Evolutionary conservation across 2,329 filamentous ascomycete species (phyloP).

Genomic region (Shiraia bambusicola): DNA sequence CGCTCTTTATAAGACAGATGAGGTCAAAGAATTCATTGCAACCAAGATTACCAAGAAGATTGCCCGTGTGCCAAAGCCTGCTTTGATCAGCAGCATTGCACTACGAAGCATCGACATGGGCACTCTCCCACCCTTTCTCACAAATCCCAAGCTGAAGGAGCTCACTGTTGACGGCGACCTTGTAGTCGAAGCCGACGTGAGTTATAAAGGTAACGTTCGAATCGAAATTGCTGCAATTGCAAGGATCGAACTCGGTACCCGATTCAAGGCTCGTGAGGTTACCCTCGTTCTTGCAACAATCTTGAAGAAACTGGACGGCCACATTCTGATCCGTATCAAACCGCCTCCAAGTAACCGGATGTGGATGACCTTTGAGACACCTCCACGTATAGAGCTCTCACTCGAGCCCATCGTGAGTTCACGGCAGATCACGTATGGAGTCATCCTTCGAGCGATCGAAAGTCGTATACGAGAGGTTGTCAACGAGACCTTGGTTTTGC

Average conservation of each 20-base stretch:
- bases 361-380: slow-evolving; percentile 95
- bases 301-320: slow-evolving; percentile 81
- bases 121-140: slow-evolving; percentile 82
- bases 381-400: slow-evolving; percentile 90
- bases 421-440: slow-evolving; percentile 89
- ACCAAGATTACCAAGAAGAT: slow-evolving; percentile 96
- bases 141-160: slow-evolving; percentile 83
- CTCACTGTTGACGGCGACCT: slow-evolving; percentile 90
- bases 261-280: slow-evolving; percentile 89
- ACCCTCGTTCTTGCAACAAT: slow-evolving; percentile 85
- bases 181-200: slow-evolving; percentile 80
- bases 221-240: slow-evolving; percentile 91
- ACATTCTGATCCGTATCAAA: slow-evolving; percentile 83
- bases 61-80: slow-evolving; percentile 85
- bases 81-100: slow-evolving; percentile 82
- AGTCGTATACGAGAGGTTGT: slow-evolving; percentile 92
- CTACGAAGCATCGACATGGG: slow-evolving; percentile 84
- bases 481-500: slow-evolving; percentile 84
- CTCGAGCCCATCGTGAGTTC: slow-evolving; percentile 95
- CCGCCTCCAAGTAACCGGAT: slow-evolving; percentile 91
- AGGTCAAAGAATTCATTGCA: slow-evolving; percentile 76
- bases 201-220: slow-evolving; percentile 85
- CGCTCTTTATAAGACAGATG: slow-evolving; percentile 78
- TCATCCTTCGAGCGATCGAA: slow-evolving; percentile 91
- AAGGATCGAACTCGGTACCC: slow-evolving; percentile 82